Evolutionary conservation across 306 rosid species (phyloP), one percentile per base, ranked within the genome.

Genomic region (Lithocarpus polystachyus): DNA sequence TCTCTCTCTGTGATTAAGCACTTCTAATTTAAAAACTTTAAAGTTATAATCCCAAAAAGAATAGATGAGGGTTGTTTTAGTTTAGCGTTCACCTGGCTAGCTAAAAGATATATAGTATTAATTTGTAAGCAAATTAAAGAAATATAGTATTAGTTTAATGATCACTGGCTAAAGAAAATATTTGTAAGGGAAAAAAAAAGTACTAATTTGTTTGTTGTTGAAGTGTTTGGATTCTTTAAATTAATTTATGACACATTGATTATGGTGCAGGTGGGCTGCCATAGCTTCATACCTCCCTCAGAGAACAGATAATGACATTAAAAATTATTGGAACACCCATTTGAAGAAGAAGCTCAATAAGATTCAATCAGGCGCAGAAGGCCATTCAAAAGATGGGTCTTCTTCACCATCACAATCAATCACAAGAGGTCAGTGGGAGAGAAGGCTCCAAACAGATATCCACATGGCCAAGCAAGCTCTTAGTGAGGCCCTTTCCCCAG

Each of bases 201-300:
- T 48, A 48, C 3, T 12, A 48, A 48, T 48, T 60, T 28, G 33
- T 15, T 57, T 67, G n/a, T 6, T 18, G 23, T 14, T 20, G 18
- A 19, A 18, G 45, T 29, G 22, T 31, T 61, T 59, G 76, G 52
- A 37, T 15, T 79, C 77, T 78, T 61, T 43, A 71, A 45, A 8
- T 52, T 78, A 61, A 84, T 67, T 71, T 54, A 35, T 56, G 56
- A 56, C 33, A 23, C 61, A 73, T 86, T 83, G 68, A 77, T 56
- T 80, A 54, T 72, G 79, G 20, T 75, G 70, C 88, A 95, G 99
- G 83, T 95, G 99, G 99, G 99, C 99, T 37, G 98, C 99, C 10
- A 95, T 95, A 83, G 99, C 99, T 74, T 90, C 99, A 29, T 95
- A 95, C 84, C 98, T 95, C 71, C 98, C 99, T 8, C 92, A 95